Evolutionary conservation across 2,329 filamentous ascomycete genomes (phyloP), one percentile per base, ranked within the genome.

Genomic region (Pseudogymnoascus sp.): DNA sequence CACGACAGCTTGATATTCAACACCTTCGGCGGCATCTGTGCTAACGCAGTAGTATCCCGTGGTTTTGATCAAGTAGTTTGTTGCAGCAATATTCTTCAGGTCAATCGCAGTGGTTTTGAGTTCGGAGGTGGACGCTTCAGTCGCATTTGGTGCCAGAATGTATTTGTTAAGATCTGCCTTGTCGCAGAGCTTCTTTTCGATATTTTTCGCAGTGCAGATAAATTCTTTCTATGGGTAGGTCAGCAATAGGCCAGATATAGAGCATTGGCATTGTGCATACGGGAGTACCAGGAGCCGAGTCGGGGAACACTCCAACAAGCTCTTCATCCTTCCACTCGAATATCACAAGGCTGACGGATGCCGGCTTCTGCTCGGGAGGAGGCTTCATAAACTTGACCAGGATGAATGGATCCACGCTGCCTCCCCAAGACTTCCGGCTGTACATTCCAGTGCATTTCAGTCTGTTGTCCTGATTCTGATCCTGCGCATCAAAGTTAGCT

Each of bases 31-130:
- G 25, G 81, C 84, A 72, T 85, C 93, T 1, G 91, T 94, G 59
- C 90, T 85, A 62, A 99, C 87, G 70, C 94, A 99, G 74, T 96
- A 99, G 75, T 97, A 99, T 28, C 94, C 94, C 0, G 94, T 99
- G 74, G 90, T 91, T 70, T 87, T 87, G 68, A 97, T 86, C 5
- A 84, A 80, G 72, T 97, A 99, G 65, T 91, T 89, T 72, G 96
- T 84, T 2, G 86, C 80, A 9, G 80, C 78, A 1, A 90, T 81
- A 61, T 89, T 79, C 65, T 91, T 93, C 59, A 97, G 80, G 71
- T 96, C 86, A 63, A 97, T 79, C 8, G 91, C 90, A 73, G 89
- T 79, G 63, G 91, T 93, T 66, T 89, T 78, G 67, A 99, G 90
- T 57, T 87, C 74, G 66, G 83, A 89, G 62, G 81, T 82, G 28